These are phyloP conservation scores for Agrocybe praecox DNA, from an alignment of 768 basidiomycete species.

Conservation along the genomic window DNA sequence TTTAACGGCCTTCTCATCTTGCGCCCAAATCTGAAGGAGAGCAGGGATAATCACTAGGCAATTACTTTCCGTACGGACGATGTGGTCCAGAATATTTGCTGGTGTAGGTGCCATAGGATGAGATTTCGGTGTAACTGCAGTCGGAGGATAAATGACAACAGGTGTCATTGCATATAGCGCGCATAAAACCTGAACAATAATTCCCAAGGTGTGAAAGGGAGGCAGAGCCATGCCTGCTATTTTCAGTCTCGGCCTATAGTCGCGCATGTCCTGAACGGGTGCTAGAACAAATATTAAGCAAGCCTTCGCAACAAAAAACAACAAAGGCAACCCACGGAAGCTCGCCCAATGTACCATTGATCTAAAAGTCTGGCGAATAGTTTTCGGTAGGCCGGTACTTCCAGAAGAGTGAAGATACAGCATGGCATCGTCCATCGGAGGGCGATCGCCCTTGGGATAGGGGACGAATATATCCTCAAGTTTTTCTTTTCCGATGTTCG, in stretches of 20 bases:
- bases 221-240: conserved; percentile 34
- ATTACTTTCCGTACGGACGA: conserved; percentile 27
- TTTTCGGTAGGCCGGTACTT: conserved; percentile 48
- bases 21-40: conserved; percentile 40
- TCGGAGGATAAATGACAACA: conserved; percentile 16
- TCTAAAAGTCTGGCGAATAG: conserved; percentile 36
- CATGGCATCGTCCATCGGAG: conserved; percentile 24
- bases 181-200: conserved; percentile 29
- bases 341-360: conserved; percentile 33
- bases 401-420: conserved; percentile 52
- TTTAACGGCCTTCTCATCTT: conserved; percentile 25
- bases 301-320: neutral
- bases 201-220: conserved; percentile 40
- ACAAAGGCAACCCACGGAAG: conserved; percentile 25
- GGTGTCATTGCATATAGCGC: conserved; percentile 22
- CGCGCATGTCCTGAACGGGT: conserved; percentile 14
- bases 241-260: conserved; percentile 19
- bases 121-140: conserved; percentile 30
- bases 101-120: conserved; percentile 36
- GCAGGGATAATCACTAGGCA: conserved; percentile 37
- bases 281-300: too few species aligned
- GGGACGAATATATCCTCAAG: conserved; percentile 26
- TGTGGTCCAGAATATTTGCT: conserved; percentile 33
- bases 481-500: conserved; percentile 38
- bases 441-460: conserved; percentile 20